These are phyloP conservation scores for Candida argentea DNA, from an alignment of 805 yeast genomes.

Conservation along the genomic window DNA sequence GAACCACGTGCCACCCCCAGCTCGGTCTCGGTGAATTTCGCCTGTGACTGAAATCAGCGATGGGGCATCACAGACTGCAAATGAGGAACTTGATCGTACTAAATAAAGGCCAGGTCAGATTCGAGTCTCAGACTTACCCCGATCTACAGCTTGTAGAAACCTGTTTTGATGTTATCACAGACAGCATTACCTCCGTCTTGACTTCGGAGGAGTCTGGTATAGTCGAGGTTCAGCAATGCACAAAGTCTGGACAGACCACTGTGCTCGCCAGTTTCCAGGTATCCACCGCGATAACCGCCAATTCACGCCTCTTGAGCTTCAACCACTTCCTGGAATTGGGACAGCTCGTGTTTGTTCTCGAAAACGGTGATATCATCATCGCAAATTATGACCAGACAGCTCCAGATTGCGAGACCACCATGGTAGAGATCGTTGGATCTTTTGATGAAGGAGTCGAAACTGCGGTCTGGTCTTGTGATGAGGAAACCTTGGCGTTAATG, in stretches of 20 bases:
- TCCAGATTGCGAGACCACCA: conserved; percentile 43
- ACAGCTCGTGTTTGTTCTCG: conserved; percentile 56
- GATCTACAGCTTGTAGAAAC: conserved; percentile 47
- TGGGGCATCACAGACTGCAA: too few species aligned
- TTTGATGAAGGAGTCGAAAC: conserved; percentile 66
- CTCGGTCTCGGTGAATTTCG: too few species aligned
- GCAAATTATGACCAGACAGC: conserved; percentile 47
- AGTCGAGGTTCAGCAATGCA: conserved; percentile 69
- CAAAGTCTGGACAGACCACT: conserved; percentile 49
- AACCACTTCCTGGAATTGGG: conserved; percentile 61
- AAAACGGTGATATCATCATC: conserved; percentile 65
- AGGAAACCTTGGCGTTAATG: conserved; percentile 67
- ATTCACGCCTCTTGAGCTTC: conserved; percentile 37
- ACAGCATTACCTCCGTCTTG: conserved; percentile 58
- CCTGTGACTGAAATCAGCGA: too few species aligned
- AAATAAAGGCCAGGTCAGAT: conserved; percentile 43
- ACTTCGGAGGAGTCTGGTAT: conserved; percentile 41
- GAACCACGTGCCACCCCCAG: too few species aligned
- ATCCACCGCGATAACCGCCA: conserved; percentile 15
- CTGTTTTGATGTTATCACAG: conserved; percentile 64
- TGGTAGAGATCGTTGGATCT: conserved; percentile 71
- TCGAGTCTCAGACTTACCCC: conserved; percentile 51
- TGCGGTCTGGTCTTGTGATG: conserved; percentile 86
- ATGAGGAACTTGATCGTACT: conserved; percentile 44
- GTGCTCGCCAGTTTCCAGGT: conserved; percentile 55